These are phyloP conservation scores for Ceratocystis lukuohia DNA, from an alignment of 2,329 filamentous ascomycete genomes.

Conservation along the genomic window DNA sequence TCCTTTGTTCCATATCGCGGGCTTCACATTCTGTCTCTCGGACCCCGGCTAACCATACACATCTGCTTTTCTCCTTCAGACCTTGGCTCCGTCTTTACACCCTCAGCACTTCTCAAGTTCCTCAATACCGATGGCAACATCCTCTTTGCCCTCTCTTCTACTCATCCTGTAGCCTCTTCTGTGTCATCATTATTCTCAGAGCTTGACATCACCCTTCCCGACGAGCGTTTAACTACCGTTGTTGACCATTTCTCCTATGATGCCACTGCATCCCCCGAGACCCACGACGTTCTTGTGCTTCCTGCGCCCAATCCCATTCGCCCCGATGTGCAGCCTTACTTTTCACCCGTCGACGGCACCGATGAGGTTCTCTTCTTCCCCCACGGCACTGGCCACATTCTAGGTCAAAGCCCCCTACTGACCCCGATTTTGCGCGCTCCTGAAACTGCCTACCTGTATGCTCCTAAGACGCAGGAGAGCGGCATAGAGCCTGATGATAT, in stretches of 20 bases:
- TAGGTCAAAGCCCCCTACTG: constrained; percentile 66
- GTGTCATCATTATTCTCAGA: constrained; percentile 70
- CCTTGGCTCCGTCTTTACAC: constrained; percentile 76
- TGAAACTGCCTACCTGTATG: constrained; percentile 81
- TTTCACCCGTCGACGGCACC: constrained; percentile 43
- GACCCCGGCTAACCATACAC: neutral
- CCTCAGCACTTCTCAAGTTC: constrained; percentile 78
- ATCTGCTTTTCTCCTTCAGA: constrained; percentile 35
- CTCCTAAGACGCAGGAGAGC: constrained; percentile 70
- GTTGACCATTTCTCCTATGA: constrained; percentile 97
- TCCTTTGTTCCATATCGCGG: too few species aligned
- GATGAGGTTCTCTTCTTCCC: constrained; percentile 62
- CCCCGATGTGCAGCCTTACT: constrained; percentile 62
- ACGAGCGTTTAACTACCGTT: constrained; percentile 70
- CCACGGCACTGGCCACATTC: constrained; percentile 61
- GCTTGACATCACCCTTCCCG: constrained; percentile 75
- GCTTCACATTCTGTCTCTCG: neutral
- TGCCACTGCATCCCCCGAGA: constrained; percentile 56
- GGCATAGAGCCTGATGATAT: constrained; percentile 56
- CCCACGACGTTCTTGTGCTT: constrained; percentile 78
- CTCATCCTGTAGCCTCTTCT: constrained; percentile 53
- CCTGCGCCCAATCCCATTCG: constrained; percentile 53
- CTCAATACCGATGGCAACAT: constrained; percentile 86
- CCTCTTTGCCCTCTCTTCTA: constrained; percentile 67
- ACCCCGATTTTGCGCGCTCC: constrained; percentile 72